Evolutionary conservation across 495 filamentous ascomycete species (phyloP).

Genomic region (Letharia columbiana): DNA sequence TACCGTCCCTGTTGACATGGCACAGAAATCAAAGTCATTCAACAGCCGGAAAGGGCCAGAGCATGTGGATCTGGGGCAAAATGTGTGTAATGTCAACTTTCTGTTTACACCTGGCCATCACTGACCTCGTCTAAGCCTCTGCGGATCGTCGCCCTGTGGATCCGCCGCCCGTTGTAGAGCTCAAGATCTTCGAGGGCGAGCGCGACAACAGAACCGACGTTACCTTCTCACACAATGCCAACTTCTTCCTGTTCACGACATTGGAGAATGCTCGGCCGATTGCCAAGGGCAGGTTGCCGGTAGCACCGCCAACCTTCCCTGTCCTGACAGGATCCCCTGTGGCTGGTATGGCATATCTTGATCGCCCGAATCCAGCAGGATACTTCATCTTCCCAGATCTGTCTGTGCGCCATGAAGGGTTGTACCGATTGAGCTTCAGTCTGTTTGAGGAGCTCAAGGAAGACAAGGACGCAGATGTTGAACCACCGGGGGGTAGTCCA

Average conservation of each 20-base stretch:
- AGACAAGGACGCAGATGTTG: conserved; percentile 52
- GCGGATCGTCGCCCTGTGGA: conserved; percentile 95
- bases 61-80: conserved; percentile 94
- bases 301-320: conserved; percentile 58
- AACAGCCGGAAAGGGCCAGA: conserved; percentile 91
- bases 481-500: conserved; percentile 30
- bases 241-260: conserved; percentile 95
- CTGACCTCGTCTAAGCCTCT: conserved; percentile 52
- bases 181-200: conserved; percentile 80
- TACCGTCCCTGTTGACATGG: neutral
- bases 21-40: conserved; percentile 55
- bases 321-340: conserved; percentile 93
- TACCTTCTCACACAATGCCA: conserved; percentile 88
- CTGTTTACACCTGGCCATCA: neutral
- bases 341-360: conserved; percentile 92
- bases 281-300: conserved; percentile 66
- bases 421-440: conserved; percentile 81
- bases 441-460: conserved; percentile 91
- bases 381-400: conserved; percentile 98
- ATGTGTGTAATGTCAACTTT: conserved; percentile 48
- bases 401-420: conserved; percentile 91
- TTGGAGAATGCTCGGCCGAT: conserved; percentile 81
- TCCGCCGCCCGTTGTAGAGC: conserved; percentile 90
- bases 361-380: conserved; percentile 81
- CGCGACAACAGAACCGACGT: conserved; percentile 56